Conservation (phyloP, 2,329 filamentous ascomycete genomes). For the Sporothrix phasma region DNA sequence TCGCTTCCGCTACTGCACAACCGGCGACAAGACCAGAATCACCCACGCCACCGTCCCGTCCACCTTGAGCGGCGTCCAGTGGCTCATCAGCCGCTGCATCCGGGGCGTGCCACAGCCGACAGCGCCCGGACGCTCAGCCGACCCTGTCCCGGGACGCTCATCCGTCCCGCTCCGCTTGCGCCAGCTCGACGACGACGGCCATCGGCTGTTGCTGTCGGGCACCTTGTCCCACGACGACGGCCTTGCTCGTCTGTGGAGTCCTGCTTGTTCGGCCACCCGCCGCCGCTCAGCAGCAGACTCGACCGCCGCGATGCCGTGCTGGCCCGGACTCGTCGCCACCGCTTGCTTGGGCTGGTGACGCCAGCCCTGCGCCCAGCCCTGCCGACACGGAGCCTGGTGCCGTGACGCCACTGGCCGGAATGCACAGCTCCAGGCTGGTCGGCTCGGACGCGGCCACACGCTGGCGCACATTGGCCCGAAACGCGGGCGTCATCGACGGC, state of each 20-base stretch:
- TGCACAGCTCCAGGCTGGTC: constrained; percentile 16
- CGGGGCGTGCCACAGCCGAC: not conserved
- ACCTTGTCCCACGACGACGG: not conserved
- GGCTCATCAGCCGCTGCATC: constrained; percentile 21
- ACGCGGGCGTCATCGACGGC: constrained; percentile 33
- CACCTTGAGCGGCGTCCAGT: constrained; percentile 29
- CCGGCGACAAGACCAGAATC: constrained; percentile 26
- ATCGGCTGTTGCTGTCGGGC: not conserved
- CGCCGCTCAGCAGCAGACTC: constrained; percentile 8
- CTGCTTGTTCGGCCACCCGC: not conserved
- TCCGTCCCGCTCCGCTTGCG: constrained; percentile 7
- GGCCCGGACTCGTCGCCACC: not conserved
- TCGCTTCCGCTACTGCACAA: not conserved
- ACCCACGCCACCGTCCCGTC: constrained; percentile 27
- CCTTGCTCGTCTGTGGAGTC: not conserved
- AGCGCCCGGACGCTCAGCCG: not conserved
- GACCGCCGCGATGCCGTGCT: constrained; percentile 4
- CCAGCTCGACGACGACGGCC: not conserved
- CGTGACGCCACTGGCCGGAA: constrained; percentile 12
- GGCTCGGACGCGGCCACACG: constrained; percentile 23
- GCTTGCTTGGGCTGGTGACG: constrained; percentile 1
- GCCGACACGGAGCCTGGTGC: constrained; percentile 7
- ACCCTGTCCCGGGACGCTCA: constrained; percentile 1
- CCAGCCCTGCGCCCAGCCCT: constrained; percentile 13
- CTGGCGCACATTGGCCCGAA: constrained; percentile 36